Evolutionary conservation across 345 rosid genomes (phyloP), one percentile per base, ranked within the genome.

Genomic region (Lepidium africanum): DNA sequence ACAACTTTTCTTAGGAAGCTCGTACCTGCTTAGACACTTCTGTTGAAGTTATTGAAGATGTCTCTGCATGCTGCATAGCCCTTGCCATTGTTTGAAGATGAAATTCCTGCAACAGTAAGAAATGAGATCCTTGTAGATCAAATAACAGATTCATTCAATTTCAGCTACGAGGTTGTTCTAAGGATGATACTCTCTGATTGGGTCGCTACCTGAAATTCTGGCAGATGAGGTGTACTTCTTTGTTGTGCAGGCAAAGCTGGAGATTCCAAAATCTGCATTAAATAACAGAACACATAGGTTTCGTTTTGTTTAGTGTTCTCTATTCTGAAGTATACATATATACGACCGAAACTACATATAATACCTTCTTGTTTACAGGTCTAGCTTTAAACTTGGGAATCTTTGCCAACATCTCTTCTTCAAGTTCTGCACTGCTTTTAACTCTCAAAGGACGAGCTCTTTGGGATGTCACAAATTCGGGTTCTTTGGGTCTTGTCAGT

Each of bases 401-500:
- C 77, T 91, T 89, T 43, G 96, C 87, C 92, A 94, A 79, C 93
- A 94, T 85, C 84, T 94, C 99, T 81, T 91, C 99, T 78, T 94
- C 99, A 61, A 95, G 82, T 77, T 95, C 99, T 2, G 89, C 87
- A n/a, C 87, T 78, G 72, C 99, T 91, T 84, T 89, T 95, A 63
- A 87, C 73, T 77, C 50, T 85, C 47, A 87, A 87, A 10, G 87
- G 72, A 35, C 97, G 97, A 63, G 81, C 82, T 16, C 99, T 78
- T 75, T 94, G 99, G 63, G 93, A 66, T 70, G 99, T 91, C 82
- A 67, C 97, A 59, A 94, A 70, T 32, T 87, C 99, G 5, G 97
- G 99, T 65, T 91, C 97, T 81, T 89, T 91, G 0, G 97, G 99
- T 79, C 85, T 89, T 47, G 99, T 94, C 80, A 94, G 79, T 59